These are phyloP conservation scores for Botrytis squamosa DNA, from an alignment of 2,329 filamentous ascomycete genomes.

Conservation along the genomic window DNA sequence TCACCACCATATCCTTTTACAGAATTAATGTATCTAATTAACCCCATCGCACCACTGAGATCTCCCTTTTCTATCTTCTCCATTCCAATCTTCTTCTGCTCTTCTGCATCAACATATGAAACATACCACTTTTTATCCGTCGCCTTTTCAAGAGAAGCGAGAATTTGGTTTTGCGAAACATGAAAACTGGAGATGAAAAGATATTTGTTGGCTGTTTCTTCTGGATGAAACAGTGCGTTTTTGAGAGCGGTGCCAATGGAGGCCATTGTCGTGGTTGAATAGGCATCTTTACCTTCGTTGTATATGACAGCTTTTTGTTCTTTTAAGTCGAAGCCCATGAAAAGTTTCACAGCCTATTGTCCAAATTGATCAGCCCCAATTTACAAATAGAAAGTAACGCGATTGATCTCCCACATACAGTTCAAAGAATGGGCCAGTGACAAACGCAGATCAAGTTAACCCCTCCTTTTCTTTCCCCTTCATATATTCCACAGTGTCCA, in stretches of 20 bases:
- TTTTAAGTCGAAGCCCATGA: neutral
- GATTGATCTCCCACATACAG: neutral
- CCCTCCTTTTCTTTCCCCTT: neutral
- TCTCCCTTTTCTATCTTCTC: neutral
- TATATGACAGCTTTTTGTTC: neutral
- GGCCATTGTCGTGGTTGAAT: neutral
- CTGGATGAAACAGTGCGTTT: neutral
- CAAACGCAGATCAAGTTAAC: neutral
- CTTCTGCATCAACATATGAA: neutral
- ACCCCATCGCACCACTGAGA: neutral
- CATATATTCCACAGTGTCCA: neutral
- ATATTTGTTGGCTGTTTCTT: neutral
- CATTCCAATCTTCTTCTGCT: neutral
- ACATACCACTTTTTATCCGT: neutral
- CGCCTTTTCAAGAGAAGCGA: neutral
- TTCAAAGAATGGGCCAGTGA: neutral
- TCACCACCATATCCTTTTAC: neutral
- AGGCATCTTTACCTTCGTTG: neutral
- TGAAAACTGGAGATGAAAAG: neutral
- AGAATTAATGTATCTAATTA: neutral
- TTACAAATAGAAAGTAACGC: neutral
- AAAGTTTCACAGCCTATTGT: neutral
- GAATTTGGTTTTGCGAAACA: neutral
- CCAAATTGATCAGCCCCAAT: neutral
- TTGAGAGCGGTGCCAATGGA: neutral